Percentiles rank a stretch among this genome's conserved stretches.
phyloP scores from a whole-genome alignment of 352 stramenopile genomes.

The Plasmopara muralis region DNA sequence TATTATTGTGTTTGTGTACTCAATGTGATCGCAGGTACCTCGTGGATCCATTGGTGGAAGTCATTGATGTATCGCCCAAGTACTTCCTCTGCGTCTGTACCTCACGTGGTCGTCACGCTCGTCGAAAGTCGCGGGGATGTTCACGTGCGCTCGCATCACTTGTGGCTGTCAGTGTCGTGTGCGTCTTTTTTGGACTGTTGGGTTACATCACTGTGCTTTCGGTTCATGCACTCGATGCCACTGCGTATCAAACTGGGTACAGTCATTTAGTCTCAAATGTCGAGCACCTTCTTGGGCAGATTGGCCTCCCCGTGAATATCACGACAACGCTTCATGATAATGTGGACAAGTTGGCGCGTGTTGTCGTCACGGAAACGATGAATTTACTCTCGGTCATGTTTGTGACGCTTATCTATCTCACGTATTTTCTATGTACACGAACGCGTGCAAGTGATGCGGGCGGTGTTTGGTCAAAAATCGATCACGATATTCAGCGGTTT shows the following conservation, averaged over 20 bases:
- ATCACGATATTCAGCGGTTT: slow-evolving; percentile 85
- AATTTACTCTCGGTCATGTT: slow-evolving; percentile 88
- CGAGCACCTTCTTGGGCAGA: slow-evolving; percentile 58
- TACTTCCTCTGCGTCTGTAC: slow-evolving; percentile 86
- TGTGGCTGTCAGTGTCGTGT: slow-evolving; percentile 78
- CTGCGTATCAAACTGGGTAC: slow-evolving; percentile 78
- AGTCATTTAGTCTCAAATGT: slow-evolving; percentile 60
- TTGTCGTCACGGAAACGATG: slow-evolving; percentile 85
- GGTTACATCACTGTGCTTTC: slow-evolving; percentile 86
- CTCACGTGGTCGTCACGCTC: slow-evolving; percentile 59
- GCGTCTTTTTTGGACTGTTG: slow-evolving; percentile 79
- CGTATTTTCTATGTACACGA: slow-evolving; percentile 83
- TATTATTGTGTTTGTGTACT: slow-evolving; percentile 1
- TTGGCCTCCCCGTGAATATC: slow-evolving; percentile 81
- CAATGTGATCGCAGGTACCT: slow-evolving; percentile 44
- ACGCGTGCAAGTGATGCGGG: slow-evolving; percentile 78
- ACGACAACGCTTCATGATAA: slow-evolving; percentile 87
- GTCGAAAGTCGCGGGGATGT: slow-evolving; percentile 70
- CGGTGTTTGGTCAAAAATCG: slow-evolving; percentile 85
- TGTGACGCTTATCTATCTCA: slow-evolving; percentile 86
- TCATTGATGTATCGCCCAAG: slow-evolving; percentile 83
- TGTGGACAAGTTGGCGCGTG: slow-evolving; percentile 78
- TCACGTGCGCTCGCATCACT: slow-evolving; percentile 78
- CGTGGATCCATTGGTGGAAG: slow-evolving; percentile 78
- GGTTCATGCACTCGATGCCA: slow-evolving; percentile 74